Conservation (phyloP, 176 grass and related monocot species). For the Aegilops bicornis region DNA sequence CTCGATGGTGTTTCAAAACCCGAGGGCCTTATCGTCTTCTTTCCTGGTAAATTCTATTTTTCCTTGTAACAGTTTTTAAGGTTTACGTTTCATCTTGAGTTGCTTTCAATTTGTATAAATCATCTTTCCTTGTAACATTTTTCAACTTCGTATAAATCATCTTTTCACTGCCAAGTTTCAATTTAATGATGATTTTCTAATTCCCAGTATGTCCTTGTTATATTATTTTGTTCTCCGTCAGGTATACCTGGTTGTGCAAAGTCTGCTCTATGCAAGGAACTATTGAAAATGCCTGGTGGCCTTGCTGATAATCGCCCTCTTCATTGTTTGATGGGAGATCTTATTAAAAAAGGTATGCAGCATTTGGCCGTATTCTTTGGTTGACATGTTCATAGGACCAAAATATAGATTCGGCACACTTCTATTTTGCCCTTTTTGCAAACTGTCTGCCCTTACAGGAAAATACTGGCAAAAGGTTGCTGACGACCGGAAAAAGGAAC, state of each 20-base stretch:
- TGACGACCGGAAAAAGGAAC: slow-evolving; percentile 63
- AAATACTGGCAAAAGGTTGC: slow-evolving; percentile 85
- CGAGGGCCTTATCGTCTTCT: neutral
- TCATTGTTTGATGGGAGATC: slow-evolving; percentile 85
- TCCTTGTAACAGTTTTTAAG: neutral
- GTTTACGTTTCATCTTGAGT: neutral
- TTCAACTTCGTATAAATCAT: too few species aligned
- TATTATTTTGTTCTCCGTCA: slow-evolving; percentile 35
- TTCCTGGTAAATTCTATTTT: neutral
- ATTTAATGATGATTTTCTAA: neutral
- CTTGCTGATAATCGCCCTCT: slow-evolving; percentile 87
- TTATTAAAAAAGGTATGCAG: slow-evolving; percentile 65
- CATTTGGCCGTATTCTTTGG: neutral
- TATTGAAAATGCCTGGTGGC: slow-evolving; percentile 62
- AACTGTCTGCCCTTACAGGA: slow-evolving; percentile 46
- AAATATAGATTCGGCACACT: neutral
- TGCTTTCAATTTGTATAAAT: too few species aligned
- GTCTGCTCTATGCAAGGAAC: slow-evolving; percentile 88
- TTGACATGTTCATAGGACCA: slow-evolving; percentile 4
- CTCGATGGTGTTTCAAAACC: neutral
- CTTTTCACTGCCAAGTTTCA: neutral
- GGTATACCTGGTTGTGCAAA: slow-evolving; percentile 99
- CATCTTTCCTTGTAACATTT: too few species aligned
- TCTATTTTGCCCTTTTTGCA: neutral
- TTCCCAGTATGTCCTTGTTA: neutral